These are phyloP conservation scores for Rhizopogon sp. DNA, from an alignment of 768 basidiomycete species.

Conservation along the genomic window DNA sequence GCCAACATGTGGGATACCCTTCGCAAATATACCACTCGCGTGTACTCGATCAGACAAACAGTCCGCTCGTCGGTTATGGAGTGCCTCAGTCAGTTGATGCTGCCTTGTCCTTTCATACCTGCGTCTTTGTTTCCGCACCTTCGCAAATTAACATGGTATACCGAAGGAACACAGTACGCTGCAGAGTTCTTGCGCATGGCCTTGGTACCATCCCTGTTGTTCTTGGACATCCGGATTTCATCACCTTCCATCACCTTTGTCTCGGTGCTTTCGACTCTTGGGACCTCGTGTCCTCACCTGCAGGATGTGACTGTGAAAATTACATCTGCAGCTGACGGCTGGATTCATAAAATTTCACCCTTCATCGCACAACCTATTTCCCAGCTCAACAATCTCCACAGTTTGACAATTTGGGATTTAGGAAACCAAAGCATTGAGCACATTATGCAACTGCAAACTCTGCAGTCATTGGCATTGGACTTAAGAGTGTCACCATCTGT, in stretches of 20 bases:
- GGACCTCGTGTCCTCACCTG: not conserved
- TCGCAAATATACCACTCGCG: slow-evolving; percentile 10
- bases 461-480: not conserved
- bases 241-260: not conserved
- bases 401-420: not conserved
- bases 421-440: not conserved
- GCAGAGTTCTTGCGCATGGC: slow-evolving; percentile 18
- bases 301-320: not conserved
- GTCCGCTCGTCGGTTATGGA: not conserved
- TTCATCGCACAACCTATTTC: not conserved
- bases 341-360: not conserved
- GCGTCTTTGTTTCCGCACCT: slow-evolving; percentile 18
- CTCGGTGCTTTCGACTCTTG: not conserved
- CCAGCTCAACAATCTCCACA: not conserved
- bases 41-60: slow-evolving; percentile 12
- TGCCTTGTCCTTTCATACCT: slow-evolving; percentile 11
- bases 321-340: not conserved
- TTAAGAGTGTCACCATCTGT: not conserved
- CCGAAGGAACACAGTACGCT: slow-evolving; percentile 12
- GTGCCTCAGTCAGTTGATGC: slow-evolving; percentile 4
- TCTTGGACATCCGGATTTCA: not conserved
- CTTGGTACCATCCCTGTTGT: slow-evolving; percentile 16
- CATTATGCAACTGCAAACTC: not conserved
- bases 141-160: slow-evolving; percentile 15
- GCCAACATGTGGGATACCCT: slow-evolving; percentile 14